Conservation (phyloP, 2,329 filamentous ascomycete genomes). For the Dryadomyces quercivorus region DNA sequence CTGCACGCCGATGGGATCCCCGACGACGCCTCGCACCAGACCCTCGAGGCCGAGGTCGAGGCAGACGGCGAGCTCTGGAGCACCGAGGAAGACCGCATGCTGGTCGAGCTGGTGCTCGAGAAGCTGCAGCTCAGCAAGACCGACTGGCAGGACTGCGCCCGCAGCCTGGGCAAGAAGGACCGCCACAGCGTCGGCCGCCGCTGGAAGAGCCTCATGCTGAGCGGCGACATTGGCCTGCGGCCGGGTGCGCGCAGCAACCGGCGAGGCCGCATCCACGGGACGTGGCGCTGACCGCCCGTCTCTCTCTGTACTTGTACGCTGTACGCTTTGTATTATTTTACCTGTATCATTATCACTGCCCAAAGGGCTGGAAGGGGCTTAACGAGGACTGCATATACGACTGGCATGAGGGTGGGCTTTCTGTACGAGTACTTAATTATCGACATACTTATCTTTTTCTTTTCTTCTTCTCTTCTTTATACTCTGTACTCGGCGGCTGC, state of each 20-base stretch:
- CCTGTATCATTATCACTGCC: too few relatives aligned
- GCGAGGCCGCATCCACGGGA: constrained; percentile 37
- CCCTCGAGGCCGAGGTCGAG: constrained; percentile 28
- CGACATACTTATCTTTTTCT: too few relatives aligned
- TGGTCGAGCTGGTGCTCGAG: constrained; percentile 56
- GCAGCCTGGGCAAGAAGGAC: constrained; percentile 49
- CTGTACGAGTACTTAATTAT: too few relatives aligned
- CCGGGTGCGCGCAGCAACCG: constrained; percentile 23
- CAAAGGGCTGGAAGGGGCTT: too few relatives aligned
- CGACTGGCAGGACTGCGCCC: constrained; percentile 57
- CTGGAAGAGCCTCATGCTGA: constrained; percentile 51
- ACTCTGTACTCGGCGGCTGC: too few relatives aligned
- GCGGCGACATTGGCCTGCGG: constrained; percentile 43
- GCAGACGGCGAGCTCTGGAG: constrained; percentile 42
- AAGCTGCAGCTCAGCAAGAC: constrained; percentile 52
- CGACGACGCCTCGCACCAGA: constrained; percentile 10
- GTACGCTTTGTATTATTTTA: too few relatives aligned
- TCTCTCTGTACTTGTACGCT: too few relatives aligned
- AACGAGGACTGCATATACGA: too few relatives aligned
- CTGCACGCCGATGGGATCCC: constrained; percentile 24
- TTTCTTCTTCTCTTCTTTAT: too few relatives aligned
- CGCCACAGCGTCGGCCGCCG: constrained; percentile 41
- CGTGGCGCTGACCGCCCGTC: constrained; percentile 26
- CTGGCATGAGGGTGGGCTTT: too few relatives aligned
- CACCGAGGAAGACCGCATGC: constrained; percentile 49